Evolutionary conservation across 2,329 filamentous ascomycete genomes (phyloP).

Genomic region (Drechslerella stenobrocha): DNA sequence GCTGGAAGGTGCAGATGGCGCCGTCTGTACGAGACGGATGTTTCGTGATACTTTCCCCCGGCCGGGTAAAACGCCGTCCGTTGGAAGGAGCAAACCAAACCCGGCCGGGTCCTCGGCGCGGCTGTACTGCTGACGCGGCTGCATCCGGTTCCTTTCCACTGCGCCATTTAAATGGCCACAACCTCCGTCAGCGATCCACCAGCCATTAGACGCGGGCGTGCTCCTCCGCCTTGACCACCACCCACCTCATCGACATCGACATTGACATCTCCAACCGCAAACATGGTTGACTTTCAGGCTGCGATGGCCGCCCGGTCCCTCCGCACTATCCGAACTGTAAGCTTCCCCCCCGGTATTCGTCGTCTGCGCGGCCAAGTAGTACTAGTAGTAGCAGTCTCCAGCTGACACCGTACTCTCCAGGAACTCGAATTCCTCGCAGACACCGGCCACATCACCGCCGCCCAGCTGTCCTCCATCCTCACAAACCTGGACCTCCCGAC

Average conservation of each 20-base stretch:
- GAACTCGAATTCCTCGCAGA: slow-evolving; percentile 45
- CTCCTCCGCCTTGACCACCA: slow-evolving; percentile 1
- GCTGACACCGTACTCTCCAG: slow-evolving; percentile 12
- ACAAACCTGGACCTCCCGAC: slow-evolving; percentile 26
- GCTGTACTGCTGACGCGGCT: slow-evolving; percentile 8
- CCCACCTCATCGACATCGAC: slow-evolving; percentile 6
- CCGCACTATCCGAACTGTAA: slow-evolving; percentile 35
- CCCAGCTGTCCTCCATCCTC: slow-evolving; percentile 34
- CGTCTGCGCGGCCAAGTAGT: background rate
- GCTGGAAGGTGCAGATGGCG: no score
- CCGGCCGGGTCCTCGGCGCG: background rate
- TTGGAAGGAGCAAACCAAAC: background rate
- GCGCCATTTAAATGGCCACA: background rate
- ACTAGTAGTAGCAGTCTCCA: no score
- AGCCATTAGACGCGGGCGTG: no score
- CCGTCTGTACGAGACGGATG: no score
- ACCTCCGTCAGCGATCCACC: no score
- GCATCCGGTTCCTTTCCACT: background rate
- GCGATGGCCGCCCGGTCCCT: slow-evolving; percentile 46
- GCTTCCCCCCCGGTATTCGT: background rate
- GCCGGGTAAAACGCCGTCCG: background rate
- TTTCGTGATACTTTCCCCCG: no score
- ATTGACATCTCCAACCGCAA: background rate
- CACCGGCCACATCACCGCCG: slow-evolving; percentile 27
- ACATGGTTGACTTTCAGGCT: slow-evolving; percentile 43